Base-by-base conservation (phyloP, 352 stramenopile genomes). In the Phytopythium boreale region DNA sequence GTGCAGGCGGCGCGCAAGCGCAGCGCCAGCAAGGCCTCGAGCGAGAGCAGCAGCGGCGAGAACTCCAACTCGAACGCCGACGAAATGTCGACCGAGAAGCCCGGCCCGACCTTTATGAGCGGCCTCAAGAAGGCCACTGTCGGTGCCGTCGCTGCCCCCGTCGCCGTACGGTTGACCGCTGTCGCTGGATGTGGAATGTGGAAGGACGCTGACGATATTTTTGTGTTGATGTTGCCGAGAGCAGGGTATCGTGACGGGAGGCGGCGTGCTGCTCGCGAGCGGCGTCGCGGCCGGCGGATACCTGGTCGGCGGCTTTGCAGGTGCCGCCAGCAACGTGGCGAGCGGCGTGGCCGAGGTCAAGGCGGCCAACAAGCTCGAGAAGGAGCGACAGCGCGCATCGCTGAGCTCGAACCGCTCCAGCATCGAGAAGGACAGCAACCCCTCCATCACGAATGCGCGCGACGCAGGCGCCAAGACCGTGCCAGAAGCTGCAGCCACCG, bases 111-210 rank as follows among this genome's bases (percentile, higher is more conserved):
- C 0, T 96, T 96, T 59, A 89, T 93, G 79, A 79, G 84, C 46
- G 87, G 87, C 22, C 61, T 96, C 51, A 96, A 92, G 74, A 94
- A 94, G 69, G 87, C 87, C 3, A 96, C 87, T 0, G 78, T 96
- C 55, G 86, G 87, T 24, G 87, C 87, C 36, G 80, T 96, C 17
- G 77, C 85, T 12, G 87, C 87, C 44, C 87, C 87, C 10, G 77
- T 96, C 43, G 87, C 87, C 69, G 87, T 95, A 77, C 50, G 74
- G 75, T 66, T 14, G 20, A 15, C 9, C 12, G 9, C 31, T 60
- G 27, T 59, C 34, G 58, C 6, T 59, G 44, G 12, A 10, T 14
- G 15, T 10, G 37, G 37, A 31, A 5, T 17, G 46, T 20, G 49
- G 29, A 27, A 15, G 24, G 7, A n/a, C 39, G 0, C 52, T 34